These are phyloP conservation scores for Tuber melanosporum DNA, from an alignment of 495 filamentous ascomycete genomes.

Conservation along the genomic window DNA sequence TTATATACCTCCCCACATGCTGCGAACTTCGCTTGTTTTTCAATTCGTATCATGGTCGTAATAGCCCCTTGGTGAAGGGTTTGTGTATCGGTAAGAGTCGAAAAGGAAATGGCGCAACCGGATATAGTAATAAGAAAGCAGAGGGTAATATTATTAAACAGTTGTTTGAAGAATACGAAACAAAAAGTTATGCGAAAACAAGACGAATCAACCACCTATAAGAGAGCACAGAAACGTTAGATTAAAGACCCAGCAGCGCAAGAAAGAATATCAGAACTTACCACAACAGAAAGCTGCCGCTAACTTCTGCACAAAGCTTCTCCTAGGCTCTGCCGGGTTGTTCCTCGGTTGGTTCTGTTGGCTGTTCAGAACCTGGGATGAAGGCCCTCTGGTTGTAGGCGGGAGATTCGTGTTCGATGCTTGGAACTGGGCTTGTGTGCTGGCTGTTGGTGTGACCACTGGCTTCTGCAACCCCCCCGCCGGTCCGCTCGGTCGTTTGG, in stretches of 20 bases:
- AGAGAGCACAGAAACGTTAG: not conserved
- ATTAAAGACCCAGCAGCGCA: constrained; percentile 9
- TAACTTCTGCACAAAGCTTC: constrained; percentile 34
- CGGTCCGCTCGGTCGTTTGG: constrained; percentile 66
- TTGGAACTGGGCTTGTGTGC: constrained; percentile 85
- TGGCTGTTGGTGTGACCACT: constrained; percentile 68
- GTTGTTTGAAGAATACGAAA: constrained; percentile 39
- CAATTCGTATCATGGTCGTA: constrained; percentile 39
- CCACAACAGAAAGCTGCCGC: constrained; percentile 38
- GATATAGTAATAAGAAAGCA: constrained; percentile 27
- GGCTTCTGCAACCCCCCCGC: constrained; percentile 61
- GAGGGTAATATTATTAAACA: constrained; percentile 41
- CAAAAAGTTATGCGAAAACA: constrained; percentile 18
- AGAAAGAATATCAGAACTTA: constrained; percentile 16
- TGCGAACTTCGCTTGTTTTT: constrained; percentile 36
- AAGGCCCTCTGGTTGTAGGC: constrained; percentile 39
- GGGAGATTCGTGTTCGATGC: constrained; percentile 79
- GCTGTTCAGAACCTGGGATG: constrained; percentile 34
- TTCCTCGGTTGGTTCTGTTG: constrained; percentile 34
- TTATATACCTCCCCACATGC: constrained; percentile 33
- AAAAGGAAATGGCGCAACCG: constrained; percentile 36
- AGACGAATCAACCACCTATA: constrained; percentile 27
- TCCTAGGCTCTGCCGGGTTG: constrained; percentile 34
- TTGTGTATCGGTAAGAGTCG: constrained; percentile 40
- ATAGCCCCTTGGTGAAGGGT: constrained; percentile 21